Evolutionary conservation across 2,329 filamentous ascomycete species (phyloP), one percentile per base, ranked within the genome.

Genomic region (Diplodia scrobiculata): DNA sequence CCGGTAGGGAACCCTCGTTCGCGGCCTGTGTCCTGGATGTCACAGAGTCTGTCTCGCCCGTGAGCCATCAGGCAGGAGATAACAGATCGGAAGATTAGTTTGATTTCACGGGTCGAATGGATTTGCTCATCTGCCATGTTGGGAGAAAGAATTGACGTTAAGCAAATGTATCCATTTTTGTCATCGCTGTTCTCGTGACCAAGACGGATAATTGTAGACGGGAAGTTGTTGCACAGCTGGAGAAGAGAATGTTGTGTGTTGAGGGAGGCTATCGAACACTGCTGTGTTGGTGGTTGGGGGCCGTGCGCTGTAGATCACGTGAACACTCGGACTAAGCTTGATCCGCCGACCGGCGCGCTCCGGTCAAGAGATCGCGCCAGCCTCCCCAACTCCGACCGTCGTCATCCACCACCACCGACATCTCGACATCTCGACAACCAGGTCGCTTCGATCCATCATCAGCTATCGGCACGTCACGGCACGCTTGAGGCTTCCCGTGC

Each of bases 401-500:
- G 13, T 21, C 36, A 45, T 29, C 32, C 34, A 58, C 29, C 27
- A 19, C 54, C 36, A 29, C 27, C 36, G 6, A 1, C 25, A 17
- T 17, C 14, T 17, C 17, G 11, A 13, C 55, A 27, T n/a, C 38
- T 47, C 38, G 14, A 55, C 36, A 21, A n/a, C 38, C 14, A 14
- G 19, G 21, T 21, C 4, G 32, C 32, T 17, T 14, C 32, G 7
- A 36, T 38, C 32, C 10, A 54, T 34, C 27, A 27, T 21, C 36
- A 27, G 25, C 21, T 25, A 25, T 19, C 25, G 21, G 29, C 25
- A 27, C 38, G 55, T 17, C 34, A 19, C 29, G 14, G 58, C 45
- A 51, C 19, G 41, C 58, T 62, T 62, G 58, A 62, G n/a, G 58
- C 21, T 36, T 32, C 29, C 45, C 17, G 58, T 11, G 52, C 52